Evolutionary conservation across 2,329 filamentous ascomycete genomes (phyloP).

Genomic region (Metarhizium sp.): DNA sequence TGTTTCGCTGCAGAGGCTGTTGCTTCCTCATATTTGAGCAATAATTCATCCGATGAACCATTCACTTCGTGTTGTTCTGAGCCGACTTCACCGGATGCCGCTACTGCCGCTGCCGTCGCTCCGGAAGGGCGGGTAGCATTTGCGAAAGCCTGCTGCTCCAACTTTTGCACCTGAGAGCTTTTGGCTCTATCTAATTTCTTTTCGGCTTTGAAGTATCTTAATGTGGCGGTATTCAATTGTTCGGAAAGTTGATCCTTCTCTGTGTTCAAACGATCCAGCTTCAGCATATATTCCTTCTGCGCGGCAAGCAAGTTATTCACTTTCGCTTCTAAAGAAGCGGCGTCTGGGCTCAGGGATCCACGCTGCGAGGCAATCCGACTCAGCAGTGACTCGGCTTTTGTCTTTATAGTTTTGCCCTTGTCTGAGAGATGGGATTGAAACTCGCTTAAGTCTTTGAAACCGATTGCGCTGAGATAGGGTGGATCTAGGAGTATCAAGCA

Average conservation of each 20-base stretch:
- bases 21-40: conserved; percentile 69
- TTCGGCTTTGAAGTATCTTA: conserved; percentile 90
- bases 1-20: conserved; percentile 69
- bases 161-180: conserved; percentile 80
- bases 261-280: conserved; percentile 62
- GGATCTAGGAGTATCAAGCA: conserved; percentile 30
- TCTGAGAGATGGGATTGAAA: conserved; percentile 76
- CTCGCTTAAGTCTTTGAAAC: conserved; percentile 54
- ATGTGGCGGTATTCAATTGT: conserved; percentile 77
- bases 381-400: conserved; percentile 63
- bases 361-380: conserved; percentile 40
- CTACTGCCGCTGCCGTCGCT: conserved; percentile 4
- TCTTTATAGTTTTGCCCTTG: conserved; percentile 67
- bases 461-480: conserved; percentile 47
- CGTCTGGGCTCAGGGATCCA: conserved; percentile 53
- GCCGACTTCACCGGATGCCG: conserved; percentile 33
- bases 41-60: conserved; percentile 54
- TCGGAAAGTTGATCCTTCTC: conserved; percentile 83
- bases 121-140: conserved; percentile 45
- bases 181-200: conserved; percentile 86
- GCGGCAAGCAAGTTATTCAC: conserved; percentile 66
- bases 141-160: conserved; percentile 81
- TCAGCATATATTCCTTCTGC: conserved; percentile 72
- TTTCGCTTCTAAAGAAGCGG: conserved; percentile 63
- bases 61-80: conserved; percentile 42